phyloP scores from a whole-genome alignment of 306 rosid species.

The Lablab purpureus region DNA sequence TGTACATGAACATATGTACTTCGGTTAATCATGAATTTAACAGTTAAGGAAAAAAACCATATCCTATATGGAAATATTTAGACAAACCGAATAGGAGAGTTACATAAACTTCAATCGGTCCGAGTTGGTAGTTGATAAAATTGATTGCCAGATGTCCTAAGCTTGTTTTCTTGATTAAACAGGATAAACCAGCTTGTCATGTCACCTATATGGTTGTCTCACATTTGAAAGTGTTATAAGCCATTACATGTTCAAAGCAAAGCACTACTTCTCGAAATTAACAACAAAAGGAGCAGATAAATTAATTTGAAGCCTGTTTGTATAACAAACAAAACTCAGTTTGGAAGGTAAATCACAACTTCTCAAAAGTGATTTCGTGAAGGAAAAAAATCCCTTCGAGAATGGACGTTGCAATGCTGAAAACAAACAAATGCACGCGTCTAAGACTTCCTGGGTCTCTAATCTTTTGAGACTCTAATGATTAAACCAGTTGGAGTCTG shows the following conservation, averaged over 20 bases:
- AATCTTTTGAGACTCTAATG: slow-evolving; percentile 78
- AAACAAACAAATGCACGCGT: slow-evolving; percentile 8
- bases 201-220: slow-evolving; percentile 36
- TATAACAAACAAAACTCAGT: not conserved
- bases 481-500: slow-evolving; percentile 76
- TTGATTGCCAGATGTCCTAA: slow-evolving; percentile 16
- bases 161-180: slow-evolving; percentile 37
- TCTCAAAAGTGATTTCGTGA: not conserved
- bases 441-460: slow-evolving; percentile 41
- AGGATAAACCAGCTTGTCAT: slow-evolving; percentile 21
- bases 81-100: slow-evolving; percentile 22
- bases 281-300: slow-evolving; percentile 28
- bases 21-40: slow-evolving; percentile 17
- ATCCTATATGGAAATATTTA: slow-evolving; percentile 22
- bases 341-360: not conserved
- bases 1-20: not conserved
- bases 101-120: slow-evolving; percentile 33
- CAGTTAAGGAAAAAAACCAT: not conserved
- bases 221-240: slow-evolving; percentile 34
- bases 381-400: not conserved
- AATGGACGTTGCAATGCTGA: not conserved
- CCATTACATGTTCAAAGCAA: slow-evolving; percentile 43
- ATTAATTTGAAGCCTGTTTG: slow-evolving; percentile 19
- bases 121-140: slow-evolving; percentile 17
- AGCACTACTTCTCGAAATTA: slow-evolving; percentile 40